Base-by-base conservation (phyloP, 139 green algal genomes). In the Chlorella sorokiniana region DNA sequence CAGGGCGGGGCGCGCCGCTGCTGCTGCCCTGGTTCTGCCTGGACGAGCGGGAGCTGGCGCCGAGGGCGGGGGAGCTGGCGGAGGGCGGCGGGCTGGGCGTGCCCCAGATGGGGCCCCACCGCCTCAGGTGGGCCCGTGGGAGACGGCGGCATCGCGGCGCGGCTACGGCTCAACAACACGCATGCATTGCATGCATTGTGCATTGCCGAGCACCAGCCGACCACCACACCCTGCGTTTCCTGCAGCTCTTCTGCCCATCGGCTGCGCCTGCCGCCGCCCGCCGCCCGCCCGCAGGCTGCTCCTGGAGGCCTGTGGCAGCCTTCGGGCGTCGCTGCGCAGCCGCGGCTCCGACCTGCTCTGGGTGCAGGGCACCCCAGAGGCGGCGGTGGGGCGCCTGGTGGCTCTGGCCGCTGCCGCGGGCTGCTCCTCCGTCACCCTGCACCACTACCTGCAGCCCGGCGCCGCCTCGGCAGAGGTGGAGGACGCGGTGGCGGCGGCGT, bases 11-110 rank as follows among this genome's bases (percentile, higher is more conserved):
- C 48, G 48, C 48, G 33, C 33, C 73, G 1, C 16, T 69, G 33
- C 41, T 88, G 41, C 25, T 88, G 10, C 80, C 80, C 0, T 62
- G 83, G 29, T 82, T 52, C 37, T 88, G 69, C 68, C 20, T 87
- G 40, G 67, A 87, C 16, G 40, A 81, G 16, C 68, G 68, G 7
- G 27, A 76, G 37, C 40, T 85, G 14, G 23, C 6, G 10, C 81
- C 52, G 3, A 29, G 44, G 0, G 6, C 22, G 3, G 65, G 22
- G 1, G 51, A 52, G 22, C 27, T 31, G 38, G 16, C 72, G 16
- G 56, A 56, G 5, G 59, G 20, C 11, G 41, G 54, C 29, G 42
- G 33, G 29, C 38, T 85, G 20, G 48, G 74, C 37, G 20, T 81
- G 31, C 81, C 81, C 14, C 37, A 44, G 37, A 38, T 78, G 27